Percentiles rank a stretch among this genome's conserved stretches.
Evolutionary conservation across 345 rosid genomes (phyloP).

Genomic region (Arabidopsis arenosa): DNA sequence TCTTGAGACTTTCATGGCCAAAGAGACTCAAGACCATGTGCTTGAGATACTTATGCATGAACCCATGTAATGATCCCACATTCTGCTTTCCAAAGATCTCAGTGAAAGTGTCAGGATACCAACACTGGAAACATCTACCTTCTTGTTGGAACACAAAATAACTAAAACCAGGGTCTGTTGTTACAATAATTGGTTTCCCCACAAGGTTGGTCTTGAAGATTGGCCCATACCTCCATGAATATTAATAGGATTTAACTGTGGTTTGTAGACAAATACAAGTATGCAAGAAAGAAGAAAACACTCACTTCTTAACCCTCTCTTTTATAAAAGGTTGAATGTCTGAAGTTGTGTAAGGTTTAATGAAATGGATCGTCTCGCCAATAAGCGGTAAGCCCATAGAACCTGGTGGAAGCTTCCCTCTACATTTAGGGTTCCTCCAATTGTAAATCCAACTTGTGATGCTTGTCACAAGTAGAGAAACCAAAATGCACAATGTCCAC

Average conservation of each 20-base stretch:
- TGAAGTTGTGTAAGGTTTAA: slow-evolving; percentile 57
- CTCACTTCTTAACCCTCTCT: slow-evolving; percentile 64
- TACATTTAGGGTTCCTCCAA: slow-evolving; percentile 80
- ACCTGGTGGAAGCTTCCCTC: slow-evolving; percentile 80
- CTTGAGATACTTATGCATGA: slow-evolving; percentile 84
- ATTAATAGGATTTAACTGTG: not conserved
- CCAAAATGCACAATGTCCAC: slow-evolving; percentile 53
- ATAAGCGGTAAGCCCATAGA: slow-evolving; percentile 85
- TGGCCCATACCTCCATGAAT: slow-evolving; percentile 67
- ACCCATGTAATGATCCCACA: slow-evolving; percentile 82
- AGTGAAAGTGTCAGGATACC: slow-evolving; percentile 85
- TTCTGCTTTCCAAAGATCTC: slow-evolving; percentile 78
- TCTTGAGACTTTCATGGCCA: slow-evolving; percentile 78
- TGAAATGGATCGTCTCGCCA: slow-evolving; percentile 78
- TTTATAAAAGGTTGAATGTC: slow-evolving; percentile 67
- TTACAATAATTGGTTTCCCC: slow-evolving; percentile 65
- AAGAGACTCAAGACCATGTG: slow-evolving; percentile 84
- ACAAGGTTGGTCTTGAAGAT: slow-evolving; percentile 76
- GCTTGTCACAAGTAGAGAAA: slow-evolving; percentile 47
- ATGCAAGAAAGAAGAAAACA: not conserved
- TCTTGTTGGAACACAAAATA: slow-evolving; percentile 80
- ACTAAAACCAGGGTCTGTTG: slow-evolving; percentile 81
- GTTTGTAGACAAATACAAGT: not conserved
- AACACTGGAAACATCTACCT: slow-evolving; percentile 71
- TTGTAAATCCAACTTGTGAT: slow-evolving; percentile 47